Evolutionary conservation across 768 basidiomycete genomes (phyloP).

Genomic region (Daedaleopsis nitida): DNA sequence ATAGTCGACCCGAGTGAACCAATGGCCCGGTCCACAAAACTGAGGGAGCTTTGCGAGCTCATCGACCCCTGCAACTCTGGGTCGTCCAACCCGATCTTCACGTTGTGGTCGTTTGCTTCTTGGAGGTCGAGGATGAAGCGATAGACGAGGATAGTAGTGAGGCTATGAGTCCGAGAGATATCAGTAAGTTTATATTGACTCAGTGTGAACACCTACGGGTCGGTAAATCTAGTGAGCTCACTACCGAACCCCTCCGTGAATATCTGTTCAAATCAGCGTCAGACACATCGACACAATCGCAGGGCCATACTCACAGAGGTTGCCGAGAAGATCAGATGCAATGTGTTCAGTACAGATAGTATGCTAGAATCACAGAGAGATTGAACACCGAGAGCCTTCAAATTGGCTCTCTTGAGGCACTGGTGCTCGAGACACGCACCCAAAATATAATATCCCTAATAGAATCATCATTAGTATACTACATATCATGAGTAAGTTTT

Average conservation of each 20-base stretch:
- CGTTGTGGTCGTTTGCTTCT: conserved; percentile 7
- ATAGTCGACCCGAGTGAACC: neutral
- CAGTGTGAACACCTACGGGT: neutral
- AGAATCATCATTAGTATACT: neutral
- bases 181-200: neutral
- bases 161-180: neutral
- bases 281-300: neutral
- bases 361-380: too few species aligned
- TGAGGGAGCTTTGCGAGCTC: neutral
- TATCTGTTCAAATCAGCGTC: too few species aligned
- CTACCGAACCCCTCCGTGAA: neutral
- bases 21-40: neutral
- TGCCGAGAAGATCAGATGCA: neutral
- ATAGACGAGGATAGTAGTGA: conserved; percentile 4
- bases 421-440: neutral
- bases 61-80: neutral
- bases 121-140: neutral
- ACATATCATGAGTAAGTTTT: neutral
- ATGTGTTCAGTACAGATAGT: neutral
- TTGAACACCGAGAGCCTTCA: too few species aligned
- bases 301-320: neutral
- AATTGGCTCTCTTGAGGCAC: too few species aligned
- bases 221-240: neutral
- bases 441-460: neutral
- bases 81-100: conserved; percentile 5